Conservation (phyloP, 805 yeast species). For the Yamadazyma phyllophila region DNA sequence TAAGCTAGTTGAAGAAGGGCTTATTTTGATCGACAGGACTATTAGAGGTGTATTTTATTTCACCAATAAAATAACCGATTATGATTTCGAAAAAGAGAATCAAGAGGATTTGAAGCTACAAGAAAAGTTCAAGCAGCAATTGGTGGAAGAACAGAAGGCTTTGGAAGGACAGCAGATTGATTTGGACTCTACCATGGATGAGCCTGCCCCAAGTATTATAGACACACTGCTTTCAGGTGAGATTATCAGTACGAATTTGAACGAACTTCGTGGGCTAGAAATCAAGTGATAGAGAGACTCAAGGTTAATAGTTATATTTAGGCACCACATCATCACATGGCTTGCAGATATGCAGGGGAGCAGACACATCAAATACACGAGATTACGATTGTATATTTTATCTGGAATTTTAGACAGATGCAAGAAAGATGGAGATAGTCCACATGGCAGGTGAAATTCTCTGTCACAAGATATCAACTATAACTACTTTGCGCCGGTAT, state of each 20-base stretch:
- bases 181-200: slow-evolving; percentile 6
- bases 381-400: not conserved
- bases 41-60: slow-evolving; percentile 65
- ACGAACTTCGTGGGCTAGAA: not conserved
- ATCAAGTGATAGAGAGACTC: not conserved
- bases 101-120: slow-evolving; percentile 4
- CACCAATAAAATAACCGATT: slow-evolving; percentile 34
- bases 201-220: not conserved
- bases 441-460: too few relatives aligned
- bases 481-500: too few relatives aligned
- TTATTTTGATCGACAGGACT: slow-evolving; percentile 64
- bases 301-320: too few relatives aligned
- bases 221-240: not conserved
- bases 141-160: slow-evolving; percentile 7
- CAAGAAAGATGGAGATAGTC: too few relatives aligned
- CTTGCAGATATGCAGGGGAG: too few relatives aligned
- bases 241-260: not conserved
- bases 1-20: slow-evolving; percentile 54
- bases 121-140: not conserved
- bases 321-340: too few relatives aligned
- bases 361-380: not conserved
- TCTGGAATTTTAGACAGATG: too few relatives aligned
- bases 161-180: slow-evolving; percentile 4
- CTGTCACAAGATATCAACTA: too few relatives aligned
- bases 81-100: slow-evolving; percentile 7